Evolutionary conservation across 192 early-diverging fungal genomes (phyloP).

Genomic region (Entrophospora sp.): DNA sequence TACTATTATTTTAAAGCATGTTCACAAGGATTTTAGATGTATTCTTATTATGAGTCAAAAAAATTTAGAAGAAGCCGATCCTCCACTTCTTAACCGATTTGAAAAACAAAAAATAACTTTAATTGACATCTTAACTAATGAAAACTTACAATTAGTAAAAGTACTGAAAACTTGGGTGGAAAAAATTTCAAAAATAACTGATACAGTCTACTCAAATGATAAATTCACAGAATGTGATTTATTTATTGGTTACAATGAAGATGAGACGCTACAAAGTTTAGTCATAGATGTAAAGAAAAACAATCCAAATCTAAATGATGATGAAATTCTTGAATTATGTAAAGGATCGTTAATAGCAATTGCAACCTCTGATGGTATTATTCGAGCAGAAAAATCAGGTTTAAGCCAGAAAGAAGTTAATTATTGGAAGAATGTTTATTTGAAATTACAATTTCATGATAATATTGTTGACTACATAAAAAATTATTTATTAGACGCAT

Average conservation of each 20-base stretch:
- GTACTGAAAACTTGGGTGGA: background rate
- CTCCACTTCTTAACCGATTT: slow-evolving; percentile 16
- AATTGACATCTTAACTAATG: background rate
- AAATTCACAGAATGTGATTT: slow-evolving; percentile 12
- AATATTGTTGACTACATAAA: background rate
- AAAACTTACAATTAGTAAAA: background rate
- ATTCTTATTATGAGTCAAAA: slow-evolving; percentile 17
- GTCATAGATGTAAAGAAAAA: background rate
- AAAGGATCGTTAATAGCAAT: slow-evolving; percentile 10
- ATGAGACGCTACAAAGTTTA: slow-evolving; percentile 15
- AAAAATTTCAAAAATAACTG: background rate
- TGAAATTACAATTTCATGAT: background rate
- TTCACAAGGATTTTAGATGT: slow-evolving; percentile 16
- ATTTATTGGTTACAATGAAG: slow-evolving; percentile 13
- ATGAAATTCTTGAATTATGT: slow-evolving; percentile 7
- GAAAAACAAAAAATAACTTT: slow-evolving; percentile 19
- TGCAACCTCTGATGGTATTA: slow-evolving; percentile 14
- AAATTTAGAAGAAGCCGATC: slow-evolving; percentile 8
- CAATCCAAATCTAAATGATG: background rate
- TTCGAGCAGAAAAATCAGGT: background rate
- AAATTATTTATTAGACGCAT: background rate
- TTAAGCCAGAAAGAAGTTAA: background rate
- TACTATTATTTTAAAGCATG: background rate
- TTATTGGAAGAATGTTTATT: slow-evolving; percentile 8
- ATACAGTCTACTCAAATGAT: background rate